Evolutionary conservation across 805 yeast genomes (phyloP).

Genomic region (Pichia paraexigua): DNA sequence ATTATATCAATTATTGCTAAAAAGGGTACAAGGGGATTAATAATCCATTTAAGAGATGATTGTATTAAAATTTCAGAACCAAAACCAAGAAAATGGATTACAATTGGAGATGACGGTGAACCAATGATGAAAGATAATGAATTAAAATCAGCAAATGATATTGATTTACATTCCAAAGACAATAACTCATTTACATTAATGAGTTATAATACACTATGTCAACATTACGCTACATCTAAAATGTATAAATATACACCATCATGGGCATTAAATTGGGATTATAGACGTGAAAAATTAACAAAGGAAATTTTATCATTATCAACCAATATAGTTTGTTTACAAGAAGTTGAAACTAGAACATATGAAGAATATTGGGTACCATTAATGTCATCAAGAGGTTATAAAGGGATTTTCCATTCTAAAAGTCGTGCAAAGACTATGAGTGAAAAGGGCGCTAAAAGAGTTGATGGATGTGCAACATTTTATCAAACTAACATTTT

Average conservation of each 20-base stretch:
- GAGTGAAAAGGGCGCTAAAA: slow-evolving; percentile 70
- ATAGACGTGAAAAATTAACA: slow-evolving; percentile 68
- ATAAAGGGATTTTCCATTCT: slow-evolving; percentile 72
- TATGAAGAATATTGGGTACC: slow-evolving; percentile 86
- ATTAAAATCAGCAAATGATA: slow-evolving; percentile 16
- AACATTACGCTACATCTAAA: slow-evolving; percentile 87
- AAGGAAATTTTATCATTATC: slow-evolving; percentile 59
- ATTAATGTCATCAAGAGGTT: slow-evolving; percentile 61
- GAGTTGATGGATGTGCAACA: slow-evolving; percentile 98
- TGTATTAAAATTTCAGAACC: slow-evolving; percentile 63
- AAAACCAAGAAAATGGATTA: slow-evolving; percentile 75
- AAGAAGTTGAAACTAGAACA: slow-evolving; percentile 87
- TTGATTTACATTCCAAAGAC: slow-evolving; percentile 24
- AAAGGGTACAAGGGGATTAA: slow-evolving; percentile 77
- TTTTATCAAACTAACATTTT: slow-evolving; percentile 69
- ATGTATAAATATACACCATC: slow-evolving; percentile 93
- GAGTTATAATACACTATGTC: slow-evolving; percentile 90
- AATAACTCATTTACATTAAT: slow-evolving; percentile 58
- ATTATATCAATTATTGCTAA: slow-evolving; percentile 63
- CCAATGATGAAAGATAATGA: slow-evolving; percentile 26
- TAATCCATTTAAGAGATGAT: slow-evolving; percentile 73
- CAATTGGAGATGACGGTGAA: slow-evolving; percentile 72
- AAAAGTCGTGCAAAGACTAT: slow-evolving; percentile 91
- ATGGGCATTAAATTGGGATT: slow-evolving; percentile 95
- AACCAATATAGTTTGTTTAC: slow-evolving; percentile 82